Evolutionary conservation across 2,329 filamentous ascomycete genomes (phyloP), one percentile per base, ranked within the genome.

Genomic region (Saccharata proteae): DNA sequence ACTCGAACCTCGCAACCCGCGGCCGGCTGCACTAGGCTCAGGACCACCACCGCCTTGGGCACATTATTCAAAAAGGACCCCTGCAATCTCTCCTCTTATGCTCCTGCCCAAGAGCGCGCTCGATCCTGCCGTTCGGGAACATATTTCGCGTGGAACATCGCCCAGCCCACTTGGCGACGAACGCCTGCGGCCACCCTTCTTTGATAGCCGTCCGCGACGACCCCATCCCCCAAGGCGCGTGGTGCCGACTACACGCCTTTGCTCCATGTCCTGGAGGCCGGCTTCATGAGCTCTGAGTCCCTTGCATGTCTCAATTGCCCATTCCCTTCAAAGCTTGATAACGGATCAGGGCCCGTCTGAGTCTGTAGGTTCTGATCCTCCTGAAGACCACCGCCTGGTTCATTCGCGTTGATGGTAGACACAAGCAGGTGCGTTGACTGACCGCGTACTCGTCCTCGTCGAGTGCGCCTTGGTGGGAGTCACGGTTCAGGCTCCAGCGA

Each of bases 261-360:
- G 26, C 26, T 34, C 25, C 19, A 34, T 34, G 32, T 30, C 29
- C 22, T 24, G 26, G 32, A 27, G 19, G 25, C 23, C 26, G 18
- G 29, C 16, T 30, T 25, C 26, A 34, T 34, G 26, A 24, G 19
- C 12, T 32, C 22, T 16, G n/a, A 27, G 16, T 12, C 25, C 32
- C 32, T 34, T 34, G 32, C 32, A 34, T 34, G 32, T 34, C 32
- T 34, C 32, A 21, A 34, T 27, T 24, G 20, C 25, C 32, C 31
- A 34, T 29, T 22, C 26, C 14, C 14, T 27, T 19, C 22, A 34
- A 30, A 15, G 32, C 32, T 34, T 34, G 32, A 34, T 34, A 34
- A 34, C 27, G 16, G 32, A 26, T 15, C 32, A 11, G 26, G 23
- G 26, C 32, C 32, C 32, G 21, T 34, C 32, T 34, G 26, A 34